A percentile compares a stretch with the other conserved stretches of the same genome.
Evolutionary conservation across 23 red algal species (phyloP).

Genomic region (Chondrus crispus): DNA sequence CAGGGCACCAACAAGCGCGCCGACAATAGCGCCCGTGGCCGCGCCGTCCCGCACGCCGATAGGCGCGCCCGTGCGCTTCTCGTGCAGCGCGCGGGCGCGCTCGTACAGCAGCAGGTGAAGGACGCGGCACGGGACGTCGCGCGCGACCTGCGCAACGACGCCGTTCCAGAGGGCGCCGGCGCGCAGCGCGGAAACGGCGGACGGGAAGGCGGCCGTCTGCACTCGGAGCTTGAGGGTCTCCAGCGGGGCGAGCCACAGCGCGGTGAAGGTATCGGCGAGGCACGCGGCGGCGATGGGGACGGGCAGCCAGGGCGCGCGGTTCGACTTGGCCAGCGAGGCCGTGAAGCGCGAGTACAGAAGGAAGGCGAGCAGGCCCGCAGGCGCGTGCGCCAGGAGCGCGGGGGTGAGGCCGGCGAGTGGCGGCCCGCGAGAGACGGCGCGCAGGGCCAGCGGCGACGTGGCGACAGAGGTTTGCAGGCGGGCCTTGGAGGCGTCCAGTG

Average conservation of each 20-base stretch:
- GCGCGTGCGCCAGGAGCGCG: not conserved
- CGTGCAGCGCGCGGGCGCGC: not conserved
- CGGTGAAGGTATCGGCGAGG: slow-evolving; percentile 54
- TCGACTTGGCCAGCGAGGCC: not conserved
- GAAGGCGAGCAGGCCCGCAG: not conserved
- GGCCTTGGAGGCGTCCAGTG: not conserved
- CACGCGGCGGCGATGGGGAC: slow-evolving; percentile 37
- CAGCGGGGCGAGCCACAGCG: slow-evolving; percentile 42
- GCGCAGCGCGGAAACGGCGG: not conserved
- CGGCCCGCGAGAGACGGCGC: not conserved
- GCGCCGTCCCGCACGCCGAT: not conserved
- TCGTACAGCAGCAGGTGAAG: slow-evolving; percentile 68
- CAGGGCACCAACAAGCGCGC: slow-evolving; percentile 39
- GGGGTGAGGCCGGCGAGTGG: not conserved
- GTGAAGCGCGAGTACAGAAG: not conserved
- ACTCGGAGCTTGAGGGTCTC: slow-evolving; percentile 60
- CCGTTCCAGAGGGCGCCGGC: slow-evolving; percentile 56
- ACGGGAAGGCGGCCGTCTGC: slow-evolving; percentile 11
- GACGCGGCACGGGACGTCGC: slow-evolving; percentile 67
- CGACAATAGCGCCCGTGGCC: slow-evolving; percentile 48
- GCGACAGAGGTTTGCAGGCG: not conserved
- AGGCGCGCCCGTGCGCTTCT: not conserved
- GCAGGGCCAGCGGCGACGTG: not conserved
- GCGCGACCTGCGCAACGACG: slow-evolving; percentile 40
- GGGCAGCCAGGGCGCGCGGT: too few species aligned